Evolutionary conservation across 2,329 filamentous ascomycete species (phyloP).

Genomic region (Knufia petricola): DNA sequence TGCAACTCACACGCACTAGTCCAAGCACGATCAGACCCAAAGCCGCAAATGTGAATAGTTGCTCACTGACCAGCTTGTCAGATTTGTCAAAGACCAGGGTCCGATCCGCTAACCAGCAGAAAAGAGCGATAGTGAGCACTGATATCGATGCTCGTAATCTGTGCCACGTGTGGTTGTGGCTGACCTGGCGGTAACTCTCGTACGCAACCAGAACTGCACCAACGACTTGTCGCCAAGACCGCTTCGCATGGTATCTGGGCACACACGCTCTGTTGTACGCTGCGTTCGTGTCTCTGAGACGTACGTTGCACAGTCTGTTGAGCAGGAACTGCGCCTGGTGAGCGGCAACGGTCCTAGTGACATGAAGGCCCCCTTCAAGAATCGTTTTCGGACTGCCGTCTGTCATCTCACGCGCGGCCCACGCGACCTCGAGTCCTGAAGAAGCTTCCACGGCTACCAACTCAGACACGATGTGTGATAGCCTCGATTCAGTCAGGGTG

Average conservation of each 20-base stretch:
- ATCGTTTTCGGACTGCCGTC: constrained; percentile 30
- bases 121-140: constrained; percentile 26
- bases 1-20: constrained; percentile 3
- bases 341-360: constrained; percentile 37
- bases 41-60: constrained; percentile 13
- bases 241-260: neutral
- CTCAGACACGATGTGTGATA: constrained; percentile 45
- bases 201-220: neutral
- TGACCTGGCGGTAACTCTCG: too few relatives aligned
- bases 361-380: constrained; percentile 42
- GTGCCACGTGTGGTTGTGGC: too few relatives aligned
- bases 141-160: neutral
- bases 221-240: neutral
- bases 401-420: constrained; percentile 44
- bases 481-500: constrained; percentile 40
- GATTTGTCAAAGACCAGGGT: constrained; percentile 45
- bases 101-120: constrained; percentile 47
- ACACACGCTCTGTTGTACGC: neutral
- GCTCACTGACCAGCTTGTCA: constrained; percentile 33
- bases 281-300: constrained; percentile 13
- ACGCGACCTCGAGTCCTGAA: constrained; percentile 35
- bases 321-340: constrained; percentile 45
- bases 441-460: constrained; percentile 30
- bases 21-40: constrained; percentile 24
- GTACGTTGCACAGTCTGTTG: constrained; percentile 46